Base-by-base conservation (phyloP, 371 early-diverging fungal species). In the Mucor indicus region DNA sequence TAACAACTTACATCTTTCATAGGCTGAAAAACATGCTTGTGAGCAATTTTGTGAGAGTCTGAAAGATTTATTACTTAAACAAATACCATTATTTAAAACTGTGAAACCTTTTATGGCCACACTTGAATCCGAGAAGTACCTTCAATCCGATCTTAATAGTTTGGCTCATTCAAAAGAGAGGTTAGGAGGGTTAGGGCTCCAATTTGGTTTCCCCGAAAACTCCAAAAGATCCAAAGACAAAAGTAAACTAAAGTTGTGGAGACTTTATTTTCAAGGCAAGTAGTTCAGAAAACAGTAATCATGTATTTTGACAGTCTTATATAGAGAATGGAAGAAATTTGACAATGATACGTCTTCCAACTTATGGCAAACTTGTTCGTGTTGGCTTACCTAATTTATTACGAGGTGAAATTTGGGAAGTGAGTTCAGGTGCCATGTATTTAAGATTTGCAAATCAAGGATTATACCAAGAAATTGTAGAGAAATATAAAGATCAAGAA, bases 341-440 rank as follows among this genome's bases (percentile, higher is more conserved):
- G 56, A 93, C 97, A 2, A 69, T 89, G 40, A 64, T 92, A 9
- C 83, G 87, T 24, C 69, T 85, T 1, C 81, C 92, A 0, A 90
- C 88, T 19, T 96, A 95, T 72, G 80, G 86, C 22, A 88, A 90
- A 43, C 78, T 98, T 10, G 86, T 96, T 15, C 86, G 96, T 12
- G 86, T 96, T 1, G 98, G 98, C 9, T 67, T 97, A 30, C 95
- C 98, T 1, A 93, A 93, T 60, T 66, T 75, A 16, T 66, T 97
- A 39, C 84, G 98, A 19, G 96, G 96, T 4, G 98, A 98, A 67
- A 81, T 96, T 15, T 98, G 98, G 98, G 98, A 97, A 62, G 63
- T 86, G 5, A 86, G 90, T 54, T 89, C 88, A 20, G 98, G 98
- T 3, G 84, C 96, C 8, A 85, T 96, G 46, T 91, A 86, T 36